Conservation (phyloP, 768 basidiomycete species). For the Omphalotus guepiniiformis region DNA sequence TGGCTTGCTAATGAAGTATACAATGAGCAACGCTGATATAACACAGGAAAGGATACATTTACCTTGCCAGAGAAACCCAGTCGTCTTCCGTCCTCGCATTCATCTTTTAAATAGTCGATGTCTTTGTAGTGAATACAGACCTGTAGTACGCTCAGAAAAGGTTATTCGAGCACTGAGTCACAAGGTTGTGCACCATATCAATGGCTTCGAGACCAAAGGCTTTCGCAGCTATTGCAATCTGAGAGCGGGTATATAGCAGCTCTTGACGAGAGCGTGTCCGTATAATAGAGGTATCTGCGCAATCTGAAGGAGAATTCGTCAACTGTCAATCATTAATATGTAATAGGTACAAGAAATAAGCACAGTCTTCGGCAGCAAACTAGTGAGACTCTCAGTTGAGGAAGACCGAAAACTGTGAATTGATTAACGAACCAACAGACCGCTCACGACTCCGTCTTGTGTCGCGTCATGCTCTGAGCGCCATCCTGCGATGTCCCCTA, state of each 20-base stretch:
- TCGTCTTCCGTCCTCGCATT: constrained; percentile 73
- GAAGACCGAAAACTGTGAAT: neutral
- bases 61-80: constrained; percentile 94
- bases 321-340: constrained; percentile 1
- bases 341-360: constrained; percentile 16
- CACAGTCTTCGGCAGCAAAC: constrained; percentile 97
- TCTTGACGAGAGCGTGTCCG: constrained; percentile 73
- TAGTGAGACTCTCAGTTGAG: constrained; percentile 23
- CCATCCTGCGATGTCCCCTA: constrained; percentile 72
- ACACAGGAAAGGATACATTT: neutral
- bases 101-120: constrained; percentile 56
- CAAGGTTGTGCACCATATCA: constrained; percentile 64
- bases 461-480: constrained; percentile 43
- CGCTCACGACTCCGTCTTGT: constrained; percentile 52
- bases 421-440: constrained; percentile 56
- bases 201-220: constrained; percentile 82
- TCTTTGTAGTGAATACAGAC: constrained; percentile 90
- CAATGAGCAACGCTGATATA: constrained; percentile 4
- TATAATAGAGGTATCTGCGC: constrained; percentile 82
- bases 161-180: neutral
- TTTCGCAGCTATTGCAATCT: constrained; percentile 77
- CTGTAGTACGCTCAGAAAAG: constrained; percentile 29
- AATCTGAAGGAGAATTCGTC: constrained; percentile 50
- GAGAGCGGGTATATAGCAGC: constrained; percentile 78
- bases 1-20: constrained; percentile 68